These are phyloP conservation scores for Hypoxylon sp. DNA, from an alignment of 2,329 filamentous ascomycete species.

Conservation along the genomic window DNA sequence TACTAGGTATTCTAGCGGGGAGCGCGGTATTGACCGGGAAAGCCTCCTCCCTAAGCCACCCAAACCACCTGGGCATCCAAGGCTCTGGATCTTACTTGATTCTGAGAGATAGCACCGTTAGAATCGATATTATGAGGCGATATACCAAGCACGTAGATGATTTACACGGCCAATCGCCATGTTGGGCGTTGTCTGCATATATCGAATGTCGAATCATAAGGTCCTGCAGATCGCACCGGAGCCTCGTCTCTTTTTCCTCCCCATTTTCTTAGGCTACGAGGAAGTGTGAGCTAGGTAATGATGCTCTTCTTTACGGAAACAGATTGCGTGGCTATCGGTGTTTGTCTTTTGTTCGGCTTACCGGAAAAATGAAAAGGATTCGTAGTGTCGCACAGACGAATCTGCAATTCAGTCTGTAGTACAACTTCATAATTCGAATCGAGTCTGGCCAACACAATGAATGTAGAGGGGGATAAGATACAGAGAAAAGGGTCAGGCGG, in stretches of 20 bases:
- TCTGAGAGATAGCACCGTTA: background rate
- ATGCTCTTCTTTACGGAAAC: slow-evolving; percentile 7
- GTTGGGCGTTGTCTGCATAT: slow-evolving; percentile 22
- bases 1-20: slow-evolving; percentile 2
- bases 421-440: slow-evolving; percentile 11
- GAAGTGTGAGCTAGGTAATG: slow-evolving; percentile 10
- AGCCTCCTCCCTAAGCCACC: background rate
- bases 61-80: background rate
- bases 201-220: slow-evolving; percentile 21
- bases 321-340: background rate
- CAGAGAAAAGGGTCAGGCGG: background rate
- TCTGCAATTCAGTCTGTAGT: slow-evolving; percentile 1
- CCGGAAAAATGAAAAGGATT: slow-evolving; percentile 4
- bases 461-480: slow-evolving; percentile 9
- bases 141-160: slow-evolving; percentile 4
- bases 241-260: slow-evolving; percentile 18
- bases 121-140: slow-evolving; percentile 15
- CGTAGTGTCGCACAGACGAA: slow-evolving; percentile 9
- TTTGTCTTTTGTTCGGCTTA: slow-evolving; percentile 8
- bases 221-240: slow-evolving; percentile 28
- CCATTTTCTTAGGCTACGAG: slow-evolving; percentile 16
- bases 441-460: slow-evolving; percentile 2
- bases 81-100: background rate
- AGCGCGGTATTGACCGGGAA: background rate
- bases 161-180: slow-evolving; percentile 23